Conservation (phyloP, 768 basidiomycete genomes). For the Multifurca ochricompacta region DNA sequence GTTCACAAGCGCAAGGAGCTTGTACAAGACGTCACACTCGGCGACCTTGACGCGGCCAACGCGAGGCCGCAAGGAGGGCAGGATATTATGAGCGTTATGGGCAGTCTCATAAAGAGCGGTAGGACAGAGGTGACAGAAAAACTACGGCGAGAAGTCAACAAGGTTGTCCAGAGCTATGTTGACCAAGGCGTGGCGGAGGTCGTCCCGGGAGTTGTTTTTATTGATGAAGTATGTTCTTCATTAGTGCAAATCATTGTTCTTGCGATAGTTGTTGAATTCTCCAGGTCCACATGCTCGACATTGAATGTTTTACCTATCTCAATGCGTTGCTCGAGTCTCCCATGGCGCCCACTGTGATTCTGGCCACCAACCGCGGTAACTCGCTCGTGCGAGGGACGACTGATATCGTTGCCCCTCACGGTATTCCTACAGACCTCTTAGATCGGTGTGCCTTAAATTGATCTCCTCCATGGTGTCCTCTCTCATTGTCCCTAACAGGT, state of each 20-base stretch:
- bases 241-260: background rate
- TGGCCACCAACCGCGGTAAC: constrained; percentile 94
- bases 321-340: constrained; percentile 93
- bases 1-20: constrained; percentile 95
- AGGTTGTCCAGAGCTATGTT: constrained; percentile 94
- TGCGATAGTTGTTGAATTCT: background rate
- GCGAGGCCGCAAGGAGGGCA: constrained; percentile 94
- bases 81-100: constrained; percentile 99
- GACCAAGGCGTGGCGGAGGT: constrained; percentile 98
- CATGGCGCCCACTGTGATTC: constrained; percentile 95
- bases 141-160: constrained; percentile 90
- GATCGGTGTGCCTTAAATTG: constrained; percentile 55
- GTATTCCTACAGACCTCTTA: constrained; percentile 86
- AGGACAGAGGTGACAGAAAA: constrained; percentile 98
- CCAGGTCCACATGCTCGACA: constrained; percentile 99
- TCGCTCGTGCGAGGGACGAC: constrained; percentile 88
- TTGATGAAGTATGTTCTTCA: constrained; percentile 74
- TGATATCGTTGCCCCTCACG: constrained; percentile 88
- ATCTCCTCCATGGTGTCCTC: background rate
- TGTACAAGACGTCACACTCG: constrained; percentile 90
- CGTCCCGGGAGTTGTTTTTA: constrained; percentile 95
- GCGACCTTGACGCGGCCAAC: constrained; percentile 94
- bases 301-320: constrained; percentile 98
- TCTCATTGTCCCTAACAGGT: constrained; percentile 38
- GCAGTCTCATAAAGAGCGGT: constrained; percentile 78